Evolutionary conservation across 1,284 basidiomycete genomes (phyloP).

Genomic region (Leccinum solheimii): DNA sequence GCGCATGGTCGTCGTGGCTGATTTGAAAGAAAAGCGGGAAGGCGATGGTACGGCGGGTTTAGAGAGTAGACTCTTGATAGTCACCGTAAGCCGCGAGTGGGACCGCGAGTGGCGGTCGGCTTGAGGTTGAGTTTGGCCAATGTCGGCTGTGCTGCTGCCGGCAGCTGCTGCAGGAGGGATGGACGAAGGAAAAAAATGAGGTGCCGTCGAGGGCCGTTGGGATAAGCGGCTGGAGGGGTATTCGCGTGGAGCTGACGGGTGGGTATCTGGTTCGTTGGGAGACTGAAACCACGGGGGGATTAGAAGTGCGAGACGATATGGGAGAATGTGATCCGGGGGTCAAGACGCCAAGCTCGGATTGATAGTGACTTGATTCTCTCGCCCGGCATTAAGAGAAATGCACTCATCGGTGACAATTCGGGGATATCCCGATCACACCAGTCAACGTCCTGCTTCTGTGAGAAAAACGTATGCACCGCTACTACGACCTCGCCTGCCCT

Average conservation of each 20-base stretch:
- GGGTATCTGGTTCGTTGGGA: constrained; percentile 21
- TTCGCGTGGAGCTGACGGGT: constrained; percentile 1
- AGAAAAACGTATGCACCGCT: too few relatives aligned
- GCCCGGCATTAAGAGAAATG: too few relatives aligned
- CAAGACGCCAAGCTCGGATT: constrained; percentile 22
- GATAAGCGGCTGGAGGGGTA: not conserved
- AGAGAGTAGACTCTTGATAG: constrained; percentile 30
- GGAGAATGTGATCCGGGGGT: constrained; percentile 15
- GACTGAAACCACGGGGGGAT: constrained; percentile 19
- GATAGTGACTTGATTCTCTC: not conserved
- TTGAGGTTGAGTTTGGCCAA: not conserved
- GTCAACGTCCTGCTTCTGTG: too few relatives aligned
- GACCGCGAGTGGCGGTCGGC: constrained; percentile 16
- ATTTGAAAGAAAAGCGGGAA: constrained; percentile 27
- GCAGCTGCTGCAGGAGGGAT: not conserved
- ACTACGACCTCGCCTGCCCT: too few relatives aligned
- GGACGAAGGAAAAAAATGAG: not conserved
- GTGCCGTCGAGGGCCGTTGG: constrained; percentile 18
- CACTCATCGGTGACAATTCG: too few relatives aligned
- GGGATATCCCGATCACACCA: too few relatives aligned
- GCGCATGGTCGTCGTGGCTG: constrained; percentile 2
- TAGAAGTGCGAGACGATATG: constrained; percentile 19
- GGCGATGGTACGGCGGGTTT: constrained; percentile 22
- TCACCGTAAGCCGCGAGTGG: constrained; percentile 27
- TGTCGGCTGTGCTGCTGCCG: not conserved